Percentiles rank a stretch among this genome's conserved stretches.
Evolutionary conservation across 805 yeast species (phyloP).

Genomic region (Starmerella gropengiesseri): DNA sequence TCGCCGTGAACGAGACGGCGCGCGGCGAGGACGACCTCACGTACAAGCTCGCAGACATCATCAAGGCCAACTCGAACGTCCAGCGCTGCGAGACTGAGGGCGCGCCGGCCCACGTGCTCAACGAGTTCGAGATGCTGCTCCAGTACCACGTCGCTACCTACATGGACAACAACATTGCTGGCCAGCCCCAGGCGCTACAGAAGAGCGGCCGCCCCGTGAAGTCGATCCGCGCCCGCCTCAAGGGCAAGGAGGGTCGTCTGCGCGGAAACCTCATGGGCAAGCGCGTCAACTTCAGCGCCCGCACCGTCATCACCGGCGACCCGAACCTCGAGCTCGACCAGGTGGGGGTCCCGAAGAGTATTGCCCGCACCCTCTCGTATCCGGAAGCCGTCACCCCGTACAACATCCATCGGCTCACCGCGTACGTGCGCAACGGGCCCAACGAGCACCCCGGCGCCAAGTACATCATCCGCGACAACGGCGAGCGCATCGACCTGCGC

Average conservation of each 20-base stretch:
- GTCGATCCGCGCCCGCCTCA: conserved; percentile 96
- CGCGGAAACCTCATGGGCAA: conserved; percentile 99
- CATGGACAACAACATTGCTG: conserved; percentile 99
- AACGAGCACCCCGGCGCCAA: conserved; percentile 99
- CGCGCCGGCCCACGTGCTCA: conserved; percentile 95
- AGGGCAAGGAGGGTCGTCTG: conserved; percentile 98
- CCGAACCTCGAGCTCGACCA: conserved; percentile 96
- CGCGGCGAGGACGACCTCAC: conserved; percentile 99
- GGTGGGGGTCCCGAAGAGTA: conserved; percentile 96
- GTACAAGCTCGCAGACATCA: conserved; percentile 88
- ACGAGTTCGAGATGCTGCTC: conserved; percentile 86
- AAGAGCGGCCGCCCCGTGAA: conserved; percentile 98
- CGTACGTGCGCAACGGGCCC: conserved; percentile 92
- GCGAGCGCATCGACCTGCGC: conserved; percentile 95
- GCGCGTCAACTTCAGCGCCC: conserved; percentile 97
- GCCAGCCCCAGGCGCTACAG: conserved; percentile 98
- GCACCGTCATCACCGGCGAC: conserved; percentile 98
- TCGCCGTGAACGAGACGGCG: conserved; percentile 95
- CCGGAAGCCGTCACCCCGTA: conserved; percentile 98
- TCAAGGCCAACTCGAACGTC: conserved; percentile 95
- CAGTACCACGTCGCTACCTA: conserved; percentile 98
- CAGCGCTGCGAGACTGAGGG: conserved; percentile 97
- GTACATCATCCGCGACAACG: conserved; percentile 94
- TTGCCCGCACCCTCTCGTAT: conserved; percentile 88
- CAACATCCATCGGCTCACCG: conserved; percentile 86